These are phyloP conservation scores for Macaranga tanarius DNA, from an alignment of 441 rosid genomes.

Conservation along the genomic window DNA sequence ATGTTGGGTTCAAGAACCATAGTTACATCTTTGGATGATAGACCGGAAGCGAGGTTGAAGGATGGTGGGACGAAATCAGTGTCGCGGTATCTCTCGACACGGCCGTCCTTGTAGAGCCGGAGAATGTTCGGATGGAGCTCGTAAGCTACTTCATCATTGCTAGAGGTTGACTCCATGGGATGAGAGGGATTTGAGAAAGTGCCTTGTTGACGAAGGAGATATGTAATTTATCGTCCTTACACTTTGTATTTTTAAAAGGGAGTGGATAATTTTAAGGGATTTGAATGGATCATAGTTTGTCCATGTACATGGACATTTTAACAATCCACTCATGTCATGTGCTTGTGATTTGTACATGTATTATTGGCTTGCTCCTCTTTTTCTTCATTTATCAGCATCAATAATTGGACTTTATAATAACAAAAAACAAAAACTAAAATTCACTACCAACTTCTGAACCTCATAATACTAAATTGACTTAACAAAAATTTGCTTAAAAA, in stretches of 20 bases:
- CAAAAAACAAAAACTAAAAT: no score
- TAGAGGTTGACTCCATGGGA: conserved; percentile 18
- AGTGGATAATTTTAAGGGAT: no score
- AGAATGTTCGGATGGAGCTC: conserved; percentile 29
- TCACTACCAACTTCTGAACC: no score
- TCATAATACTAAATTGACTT: no score
- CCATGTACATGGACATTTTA: no score
- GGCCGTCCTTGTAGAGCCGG: conserved; percentile 39
- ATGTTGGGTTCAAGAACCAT: conserved; percentile 27
- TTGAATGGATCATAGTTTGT: not conserved
- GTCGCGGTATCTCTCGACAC: conserved; percentile 29
- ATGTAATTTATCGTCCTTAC: not conserved
- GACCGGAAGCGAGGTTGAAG: conserved; percentile 24
- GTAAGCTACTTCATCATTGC: conserved; percentile 22
- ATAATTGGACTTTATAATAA: no score
- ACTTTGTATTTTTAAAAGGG: not conserved
- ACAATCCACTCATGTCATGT: no score
- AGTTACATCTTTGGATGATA: conserved; percentile 41
- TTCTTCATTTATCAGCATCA: not conserved
- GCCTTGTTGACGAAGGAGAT: not conserved
- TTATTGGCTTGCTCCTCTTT: not conserved
- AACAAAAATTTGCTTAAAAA: no score
- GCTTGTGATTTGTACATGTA: not conserved
- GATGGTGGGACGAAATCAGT: conserved; percentile 37
- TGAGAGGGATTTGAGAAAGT: no score